These are phyloP conservation scores for Tephrocybe sp. DNA, from an alignment of 768 basidiomycete species.

Conservation along the genomic window DNA sequence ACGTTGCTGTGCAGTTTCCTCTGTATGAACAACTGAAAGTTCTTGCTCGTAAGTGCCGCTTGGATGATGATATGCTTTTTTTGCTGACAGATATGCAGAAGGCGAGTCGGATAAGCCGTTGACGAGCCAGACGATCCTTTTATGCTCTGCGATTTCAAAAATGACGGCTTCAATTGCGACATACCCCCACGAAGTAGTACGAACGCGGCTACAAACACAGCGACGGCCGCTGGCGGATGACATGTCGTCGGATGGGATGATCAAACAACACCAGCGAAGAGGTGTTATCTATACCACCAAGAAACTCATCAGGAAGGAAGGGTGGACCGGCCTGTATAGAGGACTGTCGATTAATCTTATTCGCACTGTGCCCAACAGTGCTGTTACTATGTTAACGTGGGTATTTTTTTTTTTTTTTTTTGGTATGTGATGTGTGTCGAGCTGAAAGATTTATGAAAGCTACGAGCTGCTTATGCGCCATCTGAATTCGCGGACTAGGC, in stretches of 20 bases:
- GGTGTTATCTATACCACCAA: conserved; percentile 74
- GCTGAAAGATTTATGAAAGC: conserved; percentile 21
- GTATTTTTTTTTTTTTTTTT: conserved; percentile 17
- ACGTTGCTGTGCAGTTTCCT: conserved; percentile 98
- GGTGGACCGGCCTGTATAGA: conserved; percentile 87
- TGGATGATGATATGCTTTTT: conserved; percentile 8
- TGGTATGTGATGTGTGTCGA: no score
- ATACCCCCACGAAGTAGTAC: conserved; percentile 97
- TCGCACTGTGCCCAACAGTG: conserved; percentile 93
- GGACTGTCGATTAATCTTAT: conserved; percentile 93
- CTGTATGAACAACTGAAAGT: conserved; percentile 91
- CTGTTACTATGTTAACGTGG: conserved; percentile 93
- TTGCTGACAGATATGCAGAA: conserved; percentile 26
- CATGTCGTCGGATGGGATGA: conserved; percentile 59
- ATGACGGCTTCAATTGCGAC: conserved; percentile 95
- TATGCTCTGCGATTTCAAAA: conserved; percentile 91
- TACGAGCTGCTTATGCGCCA: conserved; percentile 57
- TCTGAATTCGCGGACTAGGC: conserved; percentile 33
- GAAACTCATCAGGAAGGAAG: conserved; percentile 77
- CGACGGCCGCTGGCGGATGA: conserved; percentile 60
- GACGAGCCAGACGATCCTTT: conserved; percentile 65
- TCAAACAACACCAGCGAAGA: conserved; percentile 49
- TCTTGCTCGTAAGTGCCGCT: conserved; percentile 66
- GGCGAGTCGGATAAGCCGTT: conserved; percentile 47
- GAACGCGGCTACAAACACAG: conserved; percentile 95